Base-by-base conservation (phyloP, 768 basidiomycete species). In the Collybiopsis luxurians region DNA sequence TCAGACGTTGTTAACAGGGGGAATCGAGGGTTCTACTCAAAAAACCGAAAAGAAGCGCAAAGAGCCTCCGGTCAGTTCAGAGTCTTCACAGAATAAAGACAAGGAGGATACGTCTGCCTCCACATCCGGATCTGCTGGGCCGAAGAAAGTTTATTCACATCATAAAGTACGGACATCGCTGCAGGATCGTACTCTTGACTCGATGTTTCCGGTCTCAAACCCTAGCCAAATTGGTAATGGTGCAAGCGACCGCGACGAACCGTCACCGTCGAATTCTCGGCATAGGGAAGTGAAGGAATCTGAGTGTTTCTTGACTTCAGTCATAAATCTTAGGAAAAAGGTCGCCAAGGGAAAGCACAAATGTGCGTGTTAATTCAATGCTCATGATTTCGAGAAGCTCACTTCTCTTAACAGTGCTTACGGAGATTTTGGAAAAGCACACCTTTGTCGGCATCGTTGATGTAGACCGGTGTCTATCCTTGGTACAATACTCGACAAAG, bases 391-490 rank as follows among this genome's bases (percentile, higher is more conserved):
- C 42, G 36, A 9, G 53, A 17, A 40, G 11, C 12, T 44, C 43
- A 21, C 26, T 53, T 40, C 31, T 54, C 56, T 28, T 54, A 40
- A 24, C 63, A 98, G 96, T 85, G 47, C 73, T 98, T 38, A 81
- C 84, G 0, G 91, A 93, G 64, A 90, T 98, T 45, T 66, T 98
- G 30, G 80, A 86, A 61, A 87, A 91, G 48, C 93, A 97, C 64
- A 89, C 85, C 0, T 97, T 97, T 64, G 94, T 98, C 30, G 95
- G 96, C 2, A 85, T 98, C 36, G 91, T 94, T 7, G 94, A 96
- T 66, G 71, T 85, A 9, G 67, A 80, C 23, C 80, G 83, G 27
- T 89, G 85, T 62, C 74, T 94, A 2, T 90, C 94, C 2, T 71
- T 98, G 30, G 76, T 99, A 2, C 97, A 98, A 68, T 83, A 92